A percentile compares a stretch with the other conserved stretches of the same genome.
phyloP scores from a whole-genome alignment of 2,329 filamentous ascomycete species.

The Ceratocystis destructans region DNA sequence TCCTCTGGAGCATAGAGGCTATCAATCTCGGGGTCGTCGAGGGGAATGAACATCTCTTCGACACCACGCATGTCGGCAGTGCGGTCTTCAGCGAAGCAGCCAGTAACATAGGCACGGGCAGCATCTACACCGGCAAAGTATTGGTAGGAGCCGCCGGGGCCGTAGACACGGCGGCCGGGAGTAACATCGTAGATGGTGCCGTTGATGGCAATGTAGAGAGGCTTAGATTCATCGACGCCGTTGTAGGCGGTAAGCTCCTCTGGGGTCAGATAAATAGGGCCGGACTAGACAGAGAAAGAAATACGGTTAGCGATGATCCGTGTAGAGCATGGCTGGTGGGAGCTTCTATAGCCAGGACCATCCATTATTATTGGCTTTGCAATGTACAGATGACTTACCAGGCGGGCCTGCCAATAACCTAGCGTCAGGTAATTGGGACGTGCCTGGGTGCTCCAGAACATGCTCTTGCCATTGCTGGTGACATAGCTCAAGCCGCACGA shows the following conservation, averaged over 20 bases:
- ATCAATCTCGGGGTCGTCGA: conserved; percentile 51
- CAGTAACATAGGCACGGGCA: conserved; percentile 77
- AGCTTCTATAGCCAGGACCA: neutral
- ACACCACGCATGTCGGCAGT: conserved; percentile 75
- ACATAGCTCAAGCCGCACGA: conserved; percentile 63
- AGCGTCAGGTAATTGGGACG: conserved; percentile 47
- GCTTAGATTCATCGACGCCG: conserved; percentile 58
- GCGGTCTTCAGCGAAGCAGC: conserved; percentile 77
- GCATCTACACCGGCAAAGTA: conserved; percentile 82
- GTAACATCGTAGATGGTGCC: conserved; percentile 75
- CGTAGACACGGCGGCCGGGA: conserved; percentile 55
- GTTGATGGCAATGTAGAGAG: conserved; percentile 84
- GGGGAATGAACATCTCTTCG: conserved; percentile 67
- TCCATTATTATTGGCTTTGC: neutral
- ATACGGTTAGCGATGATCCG: neutral
- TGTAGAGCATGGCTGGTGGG: neutral
- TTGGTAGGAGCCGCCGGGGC: conserved; percentile 72
- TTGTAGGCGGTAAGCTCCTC: conserved; percentile 61
- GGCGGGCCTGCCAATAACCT: conserved; percentile 44
- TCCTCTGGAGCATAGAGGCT: conserved; percentile 40
- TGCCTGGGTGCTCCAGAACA: conserved; percentile 52
- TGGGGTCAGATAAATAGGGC: conserved; percentile 59
- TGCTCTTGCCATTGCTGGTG: conserved; percentile 54
- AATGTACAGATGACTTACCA: conserved; percentile 35
- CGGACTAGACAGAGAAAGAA: conserved; percentile 34